phyloP scores from a whole-genome alignment of 345 rosid genomes.

The Brassica carinata region DNA sequence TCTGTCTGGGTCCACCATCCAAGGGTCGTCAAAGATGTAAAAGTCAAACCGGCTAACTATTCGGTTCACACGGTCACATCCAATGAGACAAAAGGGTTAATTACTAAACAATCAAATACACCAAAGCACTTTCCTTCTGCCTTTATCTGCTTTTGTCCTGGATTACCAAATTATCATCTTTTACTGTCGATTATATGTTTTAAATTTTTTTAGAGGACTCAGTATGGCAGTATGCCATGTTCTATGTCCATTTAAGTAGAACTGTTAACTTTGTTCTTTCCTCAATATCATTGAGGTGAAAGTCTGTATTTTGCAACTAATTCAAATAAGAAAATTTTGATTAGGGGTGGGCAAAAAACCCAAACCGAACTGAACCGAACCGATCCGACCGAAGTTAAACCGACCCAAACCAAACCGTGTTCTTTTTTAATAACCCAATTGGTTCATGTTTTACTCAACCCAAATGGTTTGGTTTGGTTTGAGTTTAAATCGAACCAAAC shows the following conservation, averaged over 20 bases:
- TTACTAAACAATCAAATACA: background rate
- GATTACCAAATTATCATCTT: background rate
- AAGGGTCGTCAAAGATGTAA: background rate
- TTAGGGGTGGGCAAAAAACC: no score
- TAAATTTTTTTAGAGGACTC: background rate
- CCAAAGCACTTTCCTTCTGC: background rate
- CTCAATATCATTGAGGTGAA: constrained; percentile 3
- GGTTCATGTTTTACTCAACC: no score
- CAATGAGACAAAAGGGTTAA: constrained; percentile 6
- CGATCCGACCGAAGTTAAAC: no score
- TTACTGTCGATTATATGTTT: background rate
- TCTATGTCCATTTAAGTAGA: background rate
- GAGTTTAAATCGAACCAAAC: no score
- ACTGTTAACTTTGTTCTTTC: constrained; percentile 2
- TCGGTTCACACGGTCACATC: constrained; percentile 40
- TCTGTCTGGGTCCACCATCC: constrained; percentile 8
- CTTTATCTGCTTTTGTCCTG: background rate
- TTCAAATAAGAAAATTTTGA: background rate
- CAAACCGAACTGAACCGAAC: no score
- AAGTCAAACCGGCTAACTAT: constrained; percentile 37
- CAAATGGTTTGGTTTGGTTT: no score
- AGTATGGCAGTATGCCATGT: constrained; percentile 9
- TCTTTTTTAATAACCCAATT: no score
- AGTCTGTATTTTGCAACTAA: background rate
- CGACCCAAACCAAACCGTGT: no score